These are phyloP conservation scores for Skeletonema grethae DNA, from an alignment of 108 stramenopile genomes.

Conservation along the genomic window DNA sequence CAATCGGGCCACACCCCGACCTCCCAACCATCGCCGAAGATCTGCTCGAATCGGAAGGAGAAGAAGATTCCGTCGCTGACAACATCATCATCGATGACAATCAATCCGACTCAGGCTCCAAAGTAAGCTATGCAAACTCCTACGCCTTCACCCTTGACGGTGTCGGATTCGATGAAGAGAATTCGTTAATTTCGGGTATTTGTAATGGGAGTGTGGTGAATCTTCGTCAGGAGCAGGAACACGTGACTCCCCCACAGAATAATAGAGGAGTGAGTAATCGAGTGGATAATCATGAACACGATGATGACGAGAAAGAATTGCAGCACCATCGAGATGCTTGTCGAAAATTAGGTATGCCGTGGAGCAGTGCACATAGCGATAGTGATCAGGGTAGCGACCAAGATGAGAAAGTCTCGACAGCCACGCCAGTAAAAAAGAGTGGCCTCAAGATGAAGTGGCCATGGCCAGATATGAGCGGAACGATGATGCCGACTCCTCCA, in stretches of 20 bases:
- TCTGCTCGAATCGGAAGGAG: background rate
- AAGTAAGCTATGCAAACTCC: conserved; percentile 16
- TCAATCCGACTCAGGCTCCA: conserved; percentile 17
- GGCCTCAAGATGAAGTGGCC: background rate
- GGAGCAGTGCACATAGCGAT: conserved; percentile 8
- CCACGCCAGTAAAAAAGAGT: background rate
- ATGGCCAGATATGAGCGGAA: background rate
- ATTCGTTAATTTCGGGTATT: conserved; percentile 4
- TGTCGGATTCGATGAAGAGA: conserved; percentile 42
- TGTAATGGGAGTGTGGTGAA: background rate
- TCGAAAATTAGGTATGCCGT: conserved; percentile 31
- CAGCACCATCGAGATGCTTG: conserved; percentile 36
- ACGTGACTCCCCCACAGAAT: background rate
- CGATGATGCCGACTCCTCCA: background rate
- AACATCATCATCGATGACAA: background rate
- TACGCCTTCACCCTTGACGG: conserved; percentile 43
- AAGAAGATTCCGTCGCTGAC: background rate
- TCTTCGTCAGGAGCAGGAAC: too few relatives aligned
- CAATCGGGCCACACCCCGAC: background rate
- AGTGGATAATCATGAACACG: background rate
- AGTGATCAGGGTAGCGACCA: background rate
- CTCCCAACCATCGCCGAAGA: background rate
- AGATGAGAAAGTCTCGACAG: background rate
- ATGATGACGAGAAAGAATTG: conserved; percentile 8
- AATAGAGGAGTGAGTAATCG: background rate